A percentile compares a stretch with the other conserved stretches of the same genome.
Conservation (phyloP, 1,139 yeast species). For the Pneumocystis carinii region DNA sequence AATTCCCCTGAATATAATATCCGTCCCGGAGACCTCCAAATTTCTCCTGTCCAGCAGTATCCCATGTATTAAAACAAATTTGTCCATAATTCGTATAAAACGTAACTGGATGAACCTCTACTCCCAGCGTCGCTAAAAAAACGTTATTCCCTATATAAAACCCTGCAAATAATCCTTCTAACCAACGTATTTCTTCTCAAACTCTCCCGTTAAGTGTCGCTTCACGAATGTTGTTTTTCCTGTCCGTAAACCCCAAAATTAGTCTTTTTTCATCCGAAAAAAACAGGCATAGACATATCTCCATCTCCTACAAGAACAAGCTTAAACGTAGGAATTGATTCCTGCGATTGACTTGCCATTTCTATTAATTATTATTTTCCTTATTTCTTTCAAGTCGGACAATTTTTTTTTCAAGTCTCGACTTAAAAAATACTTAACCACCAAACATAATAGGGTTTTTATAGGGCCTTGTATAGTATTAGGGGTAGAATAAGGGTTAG, state of each 20-base stretch:
- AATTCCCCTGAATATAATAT: conserved; percentile 48
- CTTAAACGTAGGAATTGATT: conserved; percentile 92
- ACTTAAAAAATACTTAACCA: too few species aligned
- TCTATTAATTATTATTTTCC: neutral
- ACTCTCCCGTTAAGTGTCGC: conserved; percentile 94
- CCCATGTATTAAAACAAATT: conserved; percentile 97
- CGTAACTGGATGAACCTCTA: conserved; percentile 96
- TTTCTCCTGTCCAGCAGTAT: conserved; percentile 99
- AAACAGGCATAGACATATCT: conserved; percentile 17
- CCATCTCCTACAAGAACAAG: conserved; percentile 33
- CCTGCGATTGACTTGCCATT: conserved; percentile 21
- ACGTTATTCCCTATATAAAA: neutral
- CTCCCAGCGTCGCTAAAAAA: conserved; percentile 59
- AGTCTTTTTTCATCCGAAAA: neutral
- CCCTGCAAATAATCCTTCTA: neutral
- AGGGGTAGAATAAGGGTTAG: too few species aligned
- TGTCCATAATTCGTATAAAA: conserved; percentile 98
- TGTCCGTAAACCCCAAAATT: neutral
- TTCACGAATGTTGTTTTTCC: conserved; percentile 84
- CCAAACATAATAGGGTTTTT: too few species aligned
- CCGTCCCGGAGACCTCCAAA: conserved; percentile 83
- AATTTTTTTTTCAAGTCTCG: too few species aligned
- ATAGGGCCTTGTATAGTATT: too few species aligned
- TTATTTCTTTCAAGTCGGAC: too few species aligned
- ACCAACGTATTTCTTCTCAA: conserved; percentile 97